A percentile compares a stretch with the other conserved stretches of the same genome.
These are phyloP conservation scores for Bruguiera sexangula DNA, from an alignment of 345 rosid species.

Conservation along the genomic window DNA sequence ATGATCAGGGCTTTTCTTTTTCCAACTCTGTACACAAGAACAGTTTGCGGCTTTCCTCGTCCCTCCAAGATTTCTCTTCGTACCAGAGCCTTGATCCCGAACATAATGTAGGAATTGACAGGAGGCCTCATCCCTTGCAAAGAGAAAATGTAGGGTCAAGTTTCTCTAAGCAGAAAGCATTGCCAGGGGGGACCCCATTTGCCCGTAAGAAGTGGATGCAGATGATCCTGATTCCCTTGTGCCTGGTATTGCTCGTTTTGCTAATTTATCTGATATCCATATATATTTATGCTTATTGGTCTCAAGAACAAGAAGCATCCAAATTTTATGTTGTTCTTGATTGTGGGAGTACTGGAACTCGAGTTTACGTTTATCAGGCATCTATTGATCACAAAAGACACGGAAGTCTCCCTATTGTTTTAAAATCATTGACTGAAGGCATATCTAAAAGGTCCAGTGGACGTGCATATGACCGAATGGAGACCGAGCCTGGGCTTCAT, in stretches of 20 bases:
- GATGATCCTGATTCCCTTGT: conserved; percentile 43
- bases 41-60: conserved; percentile 64
- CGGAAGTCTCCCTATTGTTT: conserved; percentile 62
- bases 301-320: conserved; percentile 62
- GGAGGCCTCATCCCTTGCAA: conserved; percentile 35
- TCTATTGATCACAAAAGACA: conserved; percentile 53
- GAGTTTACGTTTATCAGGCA: conserved; percentile 77
- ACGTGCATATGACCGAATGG: conserved; percentile 96
- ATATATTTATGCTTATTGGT: conserved; percentile 70
- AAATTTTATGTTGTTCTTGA: conserved; percentile 91
- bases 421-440: conserved; percentile 70
- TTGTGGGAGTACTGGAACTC: conserved; percentile 99
- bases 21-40: conserved; percentile 45
- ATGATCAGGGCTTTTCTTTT: conserved; percentile 36
- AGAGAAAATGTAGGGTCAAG: conserved; percentile 58
- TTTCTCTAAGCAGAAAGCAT: conserved; percentile 80
- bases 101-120: conserved; percentile 45
- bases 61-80: conserved; percentile 85
- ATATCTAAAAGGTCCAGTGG: conserved; percentile 68
- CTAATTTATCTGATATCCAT: conserved; percentile 51
- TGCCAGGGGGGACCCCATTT: conserved; percentile 42
- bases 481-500: conserved; percentile 94
- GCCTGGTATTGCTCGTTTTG: conserved; percentile 53
- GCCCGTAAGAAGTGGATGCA: conserved; percentile 59
- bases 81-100: conserved; percentile 57